Evolutionary conservation across 2,329 filamentous ascomycete genomes (phyloP).

Genomic region (Neoarthrinium moseri): DNA sequence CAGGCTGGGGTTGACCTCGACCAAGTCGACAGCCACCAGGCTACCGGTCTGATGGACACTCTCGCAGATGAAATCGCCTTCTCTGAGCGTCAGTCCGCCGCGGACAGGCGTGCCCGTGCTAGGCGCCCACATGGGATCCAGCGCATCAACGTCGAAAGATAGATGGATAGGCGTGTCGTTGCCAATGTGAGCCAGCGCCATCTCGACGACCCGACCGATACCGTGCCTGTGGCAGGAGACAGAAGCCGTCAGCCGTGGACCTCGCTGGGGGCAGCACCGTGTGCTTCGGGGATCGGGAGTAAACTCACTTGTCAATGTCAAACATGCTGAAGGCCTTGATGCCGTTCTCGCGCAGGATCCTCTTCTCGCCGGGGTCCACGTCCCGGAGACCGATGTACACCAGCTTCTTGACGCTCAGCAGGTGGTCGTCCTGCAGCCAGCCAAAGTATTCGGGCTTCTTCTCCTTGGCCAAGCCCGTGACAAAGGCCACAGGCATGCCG

Average conservation of each 20-base stretch:
- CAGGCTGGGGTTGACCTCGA: conserved; percentile 77
- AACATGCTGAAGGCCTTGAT: conserved; percentile 99
- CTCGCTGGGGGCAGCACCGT: neutral
- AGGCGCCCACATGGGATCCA: conserved; percentile 95
- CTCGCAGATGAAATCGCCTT: conserved; percentile 97
- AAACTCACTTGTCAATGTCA: conserved; percentile 73
- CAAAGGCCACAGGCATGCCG: conserved; percentile 94
- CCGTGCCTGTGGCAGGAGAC: conserved; percentile 78
- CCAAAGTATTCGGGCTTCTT: conserved; percentile 80
- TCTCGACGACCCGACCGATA: conserved; percentile 94
- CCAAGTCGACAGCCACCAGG: conserved; percentile 76
- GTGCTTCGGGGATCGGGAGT: neutral
- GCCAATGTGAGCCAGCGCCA: conserved; percentile 96
- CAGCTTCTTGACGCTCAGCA: conserved; percentile 73
- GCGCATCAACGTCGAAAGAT: conserved; percentile 93
- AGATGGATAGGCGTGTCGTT: conserved; percentile 94
- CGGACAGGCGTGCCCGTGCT: conserved; percentile 94
- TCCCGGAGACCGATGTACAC: conserved; percentile 96
- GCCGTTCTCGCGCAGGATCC: conserved; percentile 79
- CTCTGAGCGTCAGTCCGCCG: conserved; percentile 87
- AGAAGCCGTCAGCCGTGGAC: no score
- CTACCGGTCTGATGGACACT: conserved; percentile 77
- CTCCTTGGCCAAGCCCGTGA: conserved; percentile 80
- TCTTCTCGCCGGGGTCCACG: conserved; percentile 92
- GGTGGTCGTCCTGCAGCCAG: conserved; percentile 77